Evolutionary conservation across 768 basidiomycete genomes (phyloP), one percentile per base, ranked within the genome.

Genomic region (Lentinula guzmanii): DNA sequence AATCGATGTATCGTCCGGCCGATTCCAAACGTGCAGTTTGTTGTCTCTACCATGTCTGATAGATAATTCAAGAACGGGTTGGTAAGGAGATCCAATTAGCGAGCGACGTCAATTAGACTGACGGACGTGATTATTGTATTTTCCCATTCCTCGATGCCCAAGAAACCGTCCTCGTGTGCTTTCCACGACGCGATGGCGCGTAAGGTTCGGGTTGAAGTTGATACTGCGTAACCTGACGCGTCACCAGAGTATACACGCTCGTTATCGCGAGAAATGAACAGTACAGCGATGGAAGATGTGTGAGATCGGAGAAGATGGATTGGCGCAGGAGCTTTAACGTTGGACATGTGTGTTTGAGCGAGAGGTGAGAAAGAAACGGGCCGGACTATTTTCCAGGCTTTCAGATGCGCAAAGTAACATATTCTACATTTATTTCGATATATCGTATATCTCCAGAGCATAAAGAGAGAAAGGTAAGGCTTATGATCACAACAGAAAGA

Each of bases 221-320:
- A 75, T 4, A 86, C 82, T 24, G 95, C 85, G n/a, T 75, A 81
- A 2, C 96, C 96, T 16, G 86, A 81, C 5, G 80, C 75, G 67
- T 98, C 96, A 3, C 89, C 95, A 6, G 95, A 92, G 74, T 93
- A 95, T 5, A 98, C 75, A 16, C 91, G 77, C 64, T 90, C 84
- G 68, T 93, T 92, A 69, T 90, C 84, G 3, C 76, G 65, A 1
- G 93, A 91, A 67, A 93, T 75, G 48, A 73, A 77, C 39, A 95
- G 59, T 0, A 82, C 75, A 58, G 75, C 82, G 57, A 96, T 72
- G 15, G 87, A 81, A 4, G 84, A 76, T 0, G 79, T 75, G 69
- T 98, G 95, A 2, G 82, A 76, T 10, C 95, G 87, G 31, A 97
- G 76, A 21, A 92, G 75, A 65, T 94, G 91, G 4, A 82, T 76